Evolutionary conservation across 805 yeast species (phyloP), one percentile per base, ranked within the genome.

Genomic region (Myxozyma neglecta): DNA sequence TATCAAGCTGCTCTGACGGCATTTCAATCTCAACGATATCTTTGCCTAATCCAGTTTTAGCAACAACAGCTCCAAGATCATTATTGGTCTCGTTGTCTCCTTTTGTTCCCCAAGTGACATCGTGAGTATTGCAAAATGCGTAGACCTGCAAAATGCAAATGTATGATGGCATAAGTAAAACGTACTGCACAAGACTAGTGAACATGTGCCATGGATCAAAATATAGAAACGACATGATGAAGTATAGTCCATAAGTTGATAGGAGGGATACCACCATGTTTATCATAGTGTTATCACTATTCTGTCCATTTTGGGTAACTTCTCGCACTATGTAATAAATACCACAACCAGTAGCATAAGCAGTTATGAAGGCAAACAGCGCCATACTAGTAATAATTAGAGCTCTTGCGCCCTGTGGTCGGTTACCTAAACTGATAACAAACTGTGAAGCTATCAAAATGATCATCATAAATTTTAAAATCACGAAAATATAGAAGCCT

Each of bases 51-150:
- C 85, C 56, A 79, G 82, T 44, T 44, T 81, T 80, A 2, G 89
- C 81, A 70, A 87, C 89, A 29, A 96, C 97, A 49, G 87, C 85
- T 63, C 97, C 98, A 69, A 94, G 80, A 74, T 83, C 96, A 76
- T 79, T 83, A 71, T 79, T 84, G 72, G 50, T 84, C 16, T 70
- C 81, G 10, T 84, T 85, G 54, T 86, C 90, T 52, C 96, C 97
- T 74, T 92, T 90, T 3, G 97, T 93, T 73, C 98, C 98, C 98
- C 98, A 93, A 6, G 97, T 89, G 52, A 93, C 86, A 78, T 93
- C 99, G 74, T 93, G 97, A 63, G 93, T 87, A 75, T 93, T 93
- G 79, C 97, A 92, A 74, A 93, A 92, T 1, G 98, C 96, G 75
- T 93, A 93, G 64, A 93, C 93, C 74, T 90, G 91, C 72, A 93